A percentile compares a stretch with the other conserved stretches of the same genome.
These are phyloP conservation scores for Kodamaea nitidulidarum DNA, from an alignment of 805 yeast species.

Conservation along the genomic window DNA sequence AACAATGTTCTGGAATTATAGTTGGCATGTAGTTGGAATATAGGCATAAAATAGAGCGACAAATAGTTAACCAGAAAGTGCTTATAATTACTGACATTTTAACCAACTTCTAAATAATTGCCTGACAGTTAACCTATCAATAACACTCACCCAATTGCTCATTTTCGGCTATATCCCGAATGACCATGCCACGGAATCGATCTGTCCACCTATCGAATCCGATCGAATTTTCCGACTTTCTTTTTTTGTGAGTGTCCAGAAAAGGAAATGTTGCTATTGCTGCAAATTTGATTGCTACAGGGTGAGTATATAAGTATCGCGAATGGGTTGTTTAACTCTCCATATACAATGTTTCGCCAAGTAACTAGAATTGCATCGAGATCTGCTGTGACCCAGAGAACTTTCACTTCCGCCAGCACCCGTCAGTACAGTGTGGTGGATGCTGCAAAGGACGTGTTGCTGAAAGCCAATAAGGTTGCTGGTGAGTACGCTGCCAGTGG, in stretches of 20 bases:
- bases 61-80: too few relatives aligned
- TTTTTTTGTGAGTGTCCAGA: constrained; percentile 2
- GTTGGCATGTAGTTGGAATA: too few relatives aligned
- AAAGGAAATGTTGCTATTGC: constrained; percentile 6
- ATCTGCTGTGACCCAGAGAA: constrained; percentile 1
- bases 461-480: constrained; percentile 30
- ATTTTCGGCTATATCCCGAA: too few relatives aligned
- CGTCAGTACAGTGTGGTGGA: constrained; percentile 20
- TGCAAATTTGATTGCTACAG: background rate
- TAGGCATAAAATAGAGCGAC: too few relatives aligned
- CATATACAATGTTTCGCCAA: constrained; percentile 11
- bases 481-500: constrained; percentile 39
- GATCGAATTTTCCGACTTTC: background rate
- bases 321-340: background rate
- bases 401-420: constrained; percentile 4
- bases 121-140: too few relatives aligned
- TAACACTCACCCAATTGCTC: too few relatives aligned
- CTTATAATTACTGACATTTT: too few relatives aligned
- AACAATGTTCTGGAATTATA: too few relatives aligned
- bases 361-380: constrained; percentile 8
- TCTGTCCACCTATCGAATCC: too few relatives aligned
- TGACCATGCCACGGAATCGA: too few relatives aligned
- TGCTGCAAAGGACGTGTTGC: constrained; percentile 29
- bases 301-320: constrained; percentile 1
- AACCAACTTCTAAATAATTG: too few relatives aligned